Percentiles rank a stretch among this genome's conserved stretches.
phyloP scores from a whole-genome alignment of 805 yeast species.

The Nakazawaea ambrosiae region DNA sequence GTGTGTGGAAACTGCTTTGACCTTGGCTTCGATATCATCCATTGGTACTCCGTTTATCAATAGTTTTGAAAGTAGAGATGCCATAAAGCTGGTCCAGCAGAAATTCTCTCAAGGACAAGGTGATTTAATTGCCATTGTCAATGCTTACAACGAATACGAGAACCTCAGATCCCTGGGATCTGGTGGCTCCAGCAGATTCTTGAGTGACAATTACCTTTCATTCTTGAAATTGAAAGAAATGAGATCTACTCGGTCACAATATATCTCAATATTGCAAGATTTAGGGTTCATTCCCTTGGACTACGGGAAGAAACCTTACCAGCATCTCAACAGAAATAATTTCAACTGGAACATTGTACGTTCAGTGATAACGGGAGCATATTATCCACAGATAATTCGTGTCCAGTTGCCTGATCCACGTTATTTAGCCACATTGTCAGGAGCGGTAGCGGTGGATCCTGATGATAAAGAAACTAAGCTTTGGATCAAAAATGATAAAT shows the following conservation, averaged over 20 bases:
- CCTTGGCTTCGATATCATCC: slow-evolving; percentile 72
- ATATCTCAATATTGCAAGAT: slow-evolving; percentile 63
- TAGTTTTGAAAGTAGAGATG: slow-evolving; percentile 57
- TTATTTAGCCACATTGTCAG: slow-evolving; percentile 59
- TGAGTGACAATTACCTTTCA: slow-evolving; percentile 55
- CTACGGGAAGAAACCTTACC: slow-evolving; percentile 23
- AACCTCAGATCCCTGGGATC: slow-evolving; percentile 17
- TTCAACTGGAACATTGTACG: slow-evolving; percentile 45
- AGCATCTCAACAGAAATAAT: slow-evolving; percentile 42
- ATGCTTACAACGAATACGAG: slow-evolving; percentile 51
- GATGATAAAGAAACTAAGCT: slow-evolving; percentile 68
- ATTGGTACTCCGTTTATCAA: slow-evolving; percentile 69
- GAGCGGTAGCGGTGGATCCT: slow-evolving; percentile 81
- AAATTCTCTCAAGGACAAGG: slow-evolving; percentile 51
- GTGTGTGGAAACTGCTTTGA: slow-evolving; percentile 67
- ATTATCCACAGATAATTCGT: slow-evolving; percentile 77
- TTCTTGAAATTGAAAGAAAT: slow-evolving; percentile 64
- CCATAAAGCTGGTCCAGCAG: slow-evolving; percentile 40
- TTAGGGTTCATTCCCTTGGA: slow-evolving; percentile 65
- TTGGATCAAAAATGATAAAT: slow-evolving; percentile 64
- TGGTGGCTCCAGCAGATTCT: slow-evolving; percentile 32
- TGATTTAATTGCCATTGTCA: slow-evolving; percentile 63
- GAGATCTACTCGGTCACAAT: slow-evolving; percentile 62
- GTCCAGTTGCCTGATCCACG: slow-evolving; percentile 80
- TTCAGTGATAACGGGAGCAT: slow-evolving; percentile 71